Evolutionary conservation across 179 eudicot genomes (phyloP).

Genomic region (Pouteria campechiana): DNA sequence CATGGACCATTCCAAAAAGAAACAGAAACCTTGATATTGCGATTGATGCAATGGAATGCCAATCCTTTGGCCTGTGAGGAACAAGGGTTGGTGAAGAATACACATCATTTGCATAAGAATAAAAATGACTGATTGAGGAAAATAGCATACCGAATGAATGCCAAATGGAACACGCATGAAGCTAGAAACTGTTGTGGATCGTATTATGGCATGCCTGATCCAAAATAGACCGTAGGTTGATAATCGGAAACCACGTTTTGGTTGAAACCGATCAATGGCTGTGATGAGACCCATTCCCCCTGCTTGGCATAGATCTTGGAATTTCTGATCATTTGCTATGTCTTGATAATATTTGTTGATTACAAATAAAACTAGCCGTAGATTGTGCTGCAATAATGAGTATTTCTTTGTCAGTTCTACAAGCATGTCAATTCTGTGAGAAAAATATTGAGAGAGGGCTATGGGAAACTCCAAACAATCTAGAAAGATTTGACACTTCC

Average conservation of each 20-base stretch:
- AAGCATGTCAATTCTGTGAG: too few relatives aligned
- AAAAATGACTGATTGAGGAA: too few relatives aligned
- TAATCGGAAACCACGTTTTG: slow-evolving; percentile 55
- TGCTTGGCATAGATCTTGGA: slow-evolving; percentile 92
- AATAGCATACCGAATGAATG: slow-evolving; percentile 93
- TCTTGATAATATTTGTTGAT: slow-evolving; percentile 91
- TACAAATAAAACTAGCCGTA: slow-evolving; percentile 75
- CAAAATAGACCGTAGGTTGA: slow-evolving; percentile 91
- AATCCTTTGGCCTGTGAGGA: too few relatives aligned
- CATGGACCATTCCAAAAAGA: too few relatives aligned
- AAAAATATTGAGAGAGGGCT: too few relatives aligned
- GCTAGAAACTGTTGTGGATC: slow-evolving; percentile 85
- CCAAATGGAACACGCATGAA: slow-evolving; percentile 85
- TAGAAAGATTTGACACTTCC: too few relatives aligned
- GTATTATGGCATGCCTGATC: slow-evolving; percentile 85
- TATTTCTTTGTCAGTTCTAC: too few relatives aligned
- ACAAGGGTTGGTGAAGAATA: too few relatives aligned
- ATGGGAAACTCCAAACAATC: too few relatives aligned
- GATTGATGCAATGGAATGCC: too few relatives aligned
- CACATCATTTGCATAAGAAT: not conserved
- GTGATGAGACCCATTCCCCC: slow-evolving; percentile 89
- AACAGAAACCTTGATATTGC: too few relatives aligned
- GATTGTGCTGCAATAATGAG: slow-evolving; percentile 83
- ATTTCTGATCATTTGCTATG: slow-evolving; percentile 52
- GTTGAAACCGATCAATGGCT: slow-evolving; percentile 95